Base-by-base conservation (phyloP, 2,329 filamentous ascomycete species). In the Fonsecaea multimorphosa region DNA sequence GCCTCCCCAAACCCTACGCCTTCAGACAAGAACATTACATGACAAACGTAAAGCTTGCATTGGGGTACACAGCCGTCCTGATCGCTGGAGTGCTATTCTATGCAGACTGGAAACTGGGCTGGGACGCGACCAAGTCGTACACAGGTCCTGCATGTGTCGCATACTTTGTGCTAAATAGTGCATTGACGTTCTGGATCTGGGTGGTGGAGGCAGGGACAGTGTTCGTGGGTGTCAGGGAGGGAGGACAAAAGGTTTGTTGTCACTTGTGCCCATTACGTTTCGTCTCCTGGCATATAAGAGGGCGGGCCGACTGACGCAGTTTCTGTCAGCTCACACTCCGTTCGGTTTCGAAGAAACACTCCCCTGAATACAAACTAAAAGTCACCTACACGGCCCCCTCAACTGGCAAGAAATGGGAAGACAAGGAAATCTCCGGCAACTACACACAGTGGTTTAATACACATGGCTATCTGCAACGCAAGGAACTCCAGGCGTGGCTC, bases 21-120 rank as follows among this genome's bases (percentile, higher is more conserved):
- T 97, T 97, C 83, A 86, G 82, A 69, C 93, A 96, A 79, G 89
- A 91, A 70, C 90, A 98, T 81, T 85, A 80, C 64, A 88, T 95
- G 55, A 87, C 89, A 73, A 93, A 98, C 75, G 86, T 96, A 55
- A 91, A 92, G 61, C 88, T 99, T 53, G 85, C 83, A 0, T 84
- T 99, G 8, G 95, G 95, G 69, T 98, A 96, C 80, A 79, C 84
- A 22, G 91, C 93, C 67, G 93, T 98, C 73, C 77, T 85, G 65
- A 88, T 97, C 68, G 90, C 92, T 19, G 93, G 85, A 24, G 90
- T 87, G 67, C 93, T 92, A 73, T 98, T 98, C 83, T 88, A 87
- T 68, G 93, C 92, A 81, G 95, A 99, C 84, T 96, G 92, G 82
- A 92, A 91, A 76, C 83, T 93, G 55, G 94, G 93, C 72, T 98